Percentiles rank a stretch among this genome's conserved stretches.
These are phyloP conservation scores for Pedinophyceae sp. DNA, from an alignment of 139 green algal species.

Conservation along the genomic window DNA sequence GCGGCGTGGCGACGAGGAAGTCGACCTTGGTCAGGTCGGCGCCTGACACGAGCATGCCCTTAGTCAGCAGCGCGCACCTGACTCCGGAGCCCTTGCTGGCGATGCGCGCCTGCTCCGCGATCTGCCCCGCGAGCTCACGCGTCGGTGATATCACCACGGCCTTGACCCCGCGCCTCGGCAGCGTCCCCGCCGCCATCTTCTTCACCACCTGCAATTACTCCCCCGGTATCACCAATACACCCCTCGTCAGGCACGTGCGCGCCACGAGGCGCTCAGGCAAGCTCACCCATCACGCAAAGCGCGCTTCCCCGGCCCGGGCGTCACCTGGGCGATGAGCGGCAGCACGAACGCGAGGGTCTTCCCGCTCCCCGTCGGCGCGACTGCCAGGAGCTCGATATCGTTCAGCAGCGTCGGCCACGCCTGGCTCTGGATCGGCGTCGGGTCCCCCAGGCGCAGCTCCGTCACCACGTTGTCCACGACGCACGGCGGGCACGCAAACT, in stretches of 20 bases:
- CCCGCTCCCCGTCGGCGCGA: slow-evolving; percentile 68
- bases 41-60: slow-evolving; percentile 9
- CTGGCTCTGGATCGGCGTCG: slow-evolving; percentile 86
- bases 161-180: slow-evolving; percentile 8
- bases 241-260: no score
- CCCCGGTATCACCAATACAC: no score
- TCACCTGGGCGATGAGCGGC: slow-evolving; percentile 38
- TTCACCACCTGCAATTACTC: background rate
- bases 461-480: slow-evolving; percentile 23
- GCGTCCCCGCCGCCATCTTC: background rate
- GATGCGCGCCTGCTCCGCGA: background rate
- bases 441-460: slow-evolving; percentile 30
- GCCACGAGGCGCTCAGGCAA: no score
- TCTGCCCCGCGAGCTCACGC: slow-evolving; percentile 67
- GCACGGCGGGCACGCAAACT: background rate
- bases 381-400: slow-evolving; percentile 54
- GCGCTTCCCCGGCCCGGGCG: no score
- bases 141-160: slow-evolving; percentile 60
- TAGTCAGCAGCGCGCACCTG: slow-evolving; percentile 42
- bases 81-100: slow-evolving; percentile 3
- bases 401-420: slow-evolving; percentile 52
- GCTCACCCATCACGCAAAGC: no score
- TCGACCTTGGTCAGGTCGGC: slow-evolving; percentile 36
- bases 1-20: slow-evolving; percentile 75
- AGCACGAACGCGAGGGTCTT: slow-evolving; percentile 91